Percentiles rank a stretch among this genome's conserved stretches.
Evolutionary conservation across 176 grass and related monocot genomes (phyloP).

Genomic region (Chloris gayana): DNA sequence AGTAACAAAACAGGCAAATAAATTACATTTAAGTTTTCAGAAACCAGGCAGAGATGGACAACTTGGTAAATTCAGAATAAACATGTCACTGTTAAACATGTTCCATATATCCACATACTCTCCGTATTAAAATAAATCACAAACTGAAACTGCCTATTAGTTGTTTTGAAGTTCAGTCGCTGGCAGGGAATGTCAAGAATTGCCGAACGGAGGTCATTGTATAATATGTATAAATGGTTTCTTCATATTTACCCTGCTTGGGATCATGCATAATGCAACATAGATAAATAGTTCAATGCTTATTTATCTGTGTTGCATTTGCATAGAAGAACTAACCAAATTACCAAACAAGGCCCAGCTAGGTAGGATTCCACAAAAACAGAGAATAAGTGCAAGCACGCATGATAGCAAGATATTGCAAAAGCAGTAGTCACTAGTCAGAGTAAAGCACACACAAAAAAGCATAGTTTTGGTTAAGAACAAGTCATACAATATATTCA

Average conservation of each 20-base stretch:
- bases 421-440: background rate
- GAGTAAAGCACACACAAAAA: background rate
- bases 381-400: background rate
- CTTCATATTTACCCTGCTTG: background rate
- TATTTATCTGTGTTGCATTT: background rate
- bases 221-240: background rate
- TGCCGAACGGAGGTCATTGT: background rate
- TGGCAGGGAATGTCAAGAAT: background rate
- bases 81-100: background rate
- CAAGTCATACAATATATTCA: background rate
- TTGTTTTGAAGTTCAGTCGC: background rate
- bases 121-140: background rate
- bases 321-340: background rate
- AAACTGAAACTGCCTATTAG: background rate
- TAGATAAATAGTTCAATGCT: background rate
- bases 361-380: conserved; percentile 1
- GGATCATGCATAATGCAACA: background rate
- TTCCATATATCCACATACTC: background rate
- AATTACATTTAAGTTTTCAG: background rate
- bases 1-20: background rate
- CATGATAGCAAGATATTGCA: background rate
- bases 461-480: background rate
- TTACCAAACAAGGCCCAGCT: background rate
- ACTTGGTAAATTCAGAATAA: background rate
- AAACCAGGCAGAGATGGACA: background rate